Evolutionary conservation across 1,284 basidiomycete species (phyloP), one percentile per base, ranked within the genome.

Genomic region (Neonothopanus nambi): DNA sequence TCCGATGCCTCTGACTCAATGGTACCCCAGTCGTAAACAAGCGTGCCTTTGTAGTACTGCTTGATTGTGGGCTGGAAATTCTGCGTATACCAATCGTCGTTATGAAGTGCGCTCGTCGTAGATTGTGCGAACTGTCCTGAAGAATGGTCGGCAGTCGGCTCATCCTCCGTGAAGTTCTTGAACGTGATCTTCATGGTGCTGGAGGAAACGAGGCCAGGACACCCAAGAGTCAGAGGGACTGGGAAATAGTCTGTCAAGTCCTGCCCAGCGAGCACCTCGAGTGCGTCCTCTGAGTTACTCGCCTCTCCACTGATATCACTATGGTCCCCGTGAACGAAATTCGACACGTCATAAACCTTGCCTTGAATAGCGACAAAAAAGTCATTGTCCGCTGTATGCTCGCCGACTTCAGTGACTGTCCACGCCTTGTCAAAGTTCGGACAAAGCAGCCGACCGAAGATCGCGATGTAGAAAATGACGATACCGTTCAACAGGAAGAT

Each of bases 231-330:
- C 51, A 98, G 78, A 0, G 95, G 96, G 0, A 84, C 81, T 0
- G 93, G 93, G 78, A 97, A 96, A 66, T 93, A 96, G 52, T 83
- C 73, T 0, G 94, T 95, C 51, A 99, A 67, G 67, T 99, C 97
- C 66, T 85, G 81, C 1, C 97, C 96, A 6, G 86, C 95, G 20
- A 98, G 81, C 33, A 77, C 63, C 5, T 85, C 78, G 64, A 97
- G 83, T 13, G 85, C 75, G 43, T 86, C 84, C 12, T 69, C 69
- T 1, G 79, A 73, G 58, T 93, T 91, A 56, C 88, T 90, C 5
- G 81, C 71, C 57, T 80, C 69, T 23, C 83, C 78, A n/a, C 64
- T 57, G 54, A 93, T 81, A 67, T 97, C 91, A 54, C 87, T 89
- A 67, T 98, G 96, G 61, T 96, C 84, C 5, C 85, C 86, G 56